Conservation (phyloP, 306 rosid genomes). For the Prunus salicina region DNA sequence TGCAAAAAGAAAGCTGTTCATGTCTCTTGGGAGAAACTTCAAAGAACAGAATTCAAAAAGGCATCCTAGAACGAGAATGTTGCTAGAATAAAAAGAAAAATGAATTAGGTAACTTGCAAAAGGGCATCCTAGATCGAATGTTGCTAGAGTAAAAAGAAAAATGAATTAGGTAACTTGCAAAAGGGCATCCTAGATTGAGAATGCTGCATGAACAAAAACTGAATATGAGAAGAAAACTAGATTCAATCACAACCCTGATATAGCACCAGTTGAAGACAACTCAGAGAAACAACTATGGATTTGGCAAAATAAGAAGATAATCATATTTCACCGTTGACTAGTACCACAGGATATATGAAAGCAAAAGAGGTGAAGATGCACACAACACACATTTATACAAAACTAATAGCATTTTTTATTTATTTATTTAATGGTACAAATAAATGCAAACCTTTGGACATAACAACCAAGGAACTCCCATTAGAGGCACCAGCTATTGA, state of each 20-base stretch:
- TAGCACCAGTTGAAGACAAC: neutral
- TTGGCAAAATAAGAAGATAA: neutral
- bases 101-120: neutral
- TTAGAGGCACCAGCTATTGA: slow-evolving; percentile 85
- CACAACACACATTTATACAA: neutral
- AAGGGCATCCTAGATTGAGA: neutral
- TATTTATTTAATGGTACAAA: neutral
- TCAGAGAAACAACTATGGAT: neutral
- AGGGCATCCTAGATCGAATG: neutral
- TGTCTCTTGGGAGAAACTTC: neutral
- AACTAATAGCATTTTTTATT: neutral
- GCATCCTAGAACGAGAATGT: neutral
- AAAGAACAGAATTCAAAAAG: neutral
- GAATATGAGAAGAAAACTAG: neutral
- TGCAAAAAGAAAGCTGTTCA: neutral
- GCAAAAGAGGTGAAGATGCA: neutral
- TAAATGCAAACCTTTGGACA: slow-evolving; percentile 78
- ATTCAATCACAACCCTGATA: neutral
- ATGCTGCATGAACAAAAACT: neutral
- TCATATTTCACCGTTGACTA: neutral
- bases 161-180: neutral
- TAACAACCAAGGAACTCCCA: slow-evolving; percentile 93
- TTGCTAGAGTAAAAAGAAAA: neutral
- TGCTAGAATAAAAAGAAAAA: neutral
- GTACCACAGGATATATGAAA: neutral